Percentiles rank a stretch among this genome's conserved stretches.
Conservation (phyloP, 306 rosid genomes). For the Crotalaria pallida region DNA sequence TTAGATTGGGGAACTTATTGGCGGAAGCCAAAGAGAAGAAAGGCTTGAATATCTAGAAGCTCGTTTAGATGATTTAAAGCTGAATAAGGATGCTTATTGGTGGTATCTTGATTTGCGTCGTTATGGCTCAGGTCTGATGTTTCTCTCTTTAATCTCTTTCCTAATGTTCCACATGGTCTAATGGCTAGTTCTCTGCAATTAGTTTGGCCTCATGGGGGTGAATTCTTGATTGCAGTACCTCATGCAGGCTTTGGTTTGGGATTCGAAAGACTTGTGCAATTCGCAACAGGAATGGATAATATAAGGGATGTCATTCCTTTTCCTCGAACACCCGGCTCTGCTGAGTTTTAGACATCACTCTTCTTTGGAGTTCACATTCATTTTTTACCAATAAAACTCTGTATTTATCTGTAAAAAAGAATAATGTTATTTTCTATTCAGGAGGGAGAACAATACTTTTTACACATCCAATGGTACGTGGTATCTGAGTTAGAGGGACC, state of each 20-base stretch:
- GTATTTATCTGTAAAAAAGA: not conserved
- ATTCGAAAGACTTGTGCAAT: constrained; percentile 90
- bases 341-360: constrained; percentile 51
- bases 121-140: constrained; percentile 80
- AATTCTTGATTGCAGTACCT: constrained; percentile 57
- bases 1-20: constrained; percentile 95
- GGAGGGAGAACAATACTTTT: too few species aligned
- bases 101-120: constrained; percentile 99
- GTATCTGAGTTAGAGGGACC: not conserved
- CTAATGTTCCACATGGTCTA: not conserved
- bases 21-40: constrained; percentile 99
- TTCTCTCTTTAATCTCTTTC: constrained; percentile 8
- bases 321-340: constrained; percentile 85
- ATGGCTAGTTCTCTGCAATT: not conserved
- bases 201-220: not conserved
- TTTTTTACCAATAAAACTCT: not conserved
- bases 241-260: constrained; percentile 97
- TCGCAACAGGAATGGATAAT: constrained; percentile 89
- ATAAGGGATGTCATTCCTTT: constrained; percentile 88
- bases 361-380: not conserved
- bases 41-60: constrained; percentile 76
- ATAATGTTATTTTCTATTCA: not conserved
- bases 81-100: constrained; percentile 80
- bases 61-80: constrained; percentile 78
- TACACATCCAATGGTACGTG: not conserved